These are phyloP conservation scores for Globisporangium canariense DNA, from an alignment of 352 stramenopile species.

Conservation along the genomic window DNA sequence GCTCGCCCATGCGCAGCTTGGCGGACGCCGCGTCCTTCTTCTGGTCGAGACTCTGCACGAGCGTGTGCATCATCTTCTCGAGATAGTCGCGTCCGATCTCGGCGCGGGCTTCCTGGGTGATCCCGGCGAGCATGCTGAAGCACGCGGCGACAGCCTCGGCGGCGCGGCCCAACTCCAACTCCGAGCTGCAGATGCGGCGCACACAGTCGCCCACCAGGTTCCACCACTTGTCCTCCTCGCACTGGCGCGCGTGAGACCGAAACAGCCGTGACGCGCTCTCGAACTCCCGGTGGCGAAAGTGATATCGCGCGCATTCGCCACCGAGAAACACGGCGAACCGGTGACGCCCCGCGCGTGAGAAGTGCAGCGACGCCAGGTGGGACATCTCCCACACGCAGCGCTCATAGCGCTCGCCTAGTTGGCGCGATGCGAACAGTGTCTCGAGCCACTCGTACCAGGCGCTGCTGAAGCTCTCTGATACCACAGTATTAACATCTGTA, in stretches of 20 bases:
- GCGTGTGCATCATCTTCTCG: constrained; percentile 39
- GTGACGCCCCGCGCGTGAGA: constrained; percentile 61
- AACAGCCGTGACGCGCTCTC: constrained; percentile 63
- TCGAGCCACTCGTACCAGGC: constrained; percentile 60
- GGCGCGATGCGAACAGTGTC: constrained; percentile 32
- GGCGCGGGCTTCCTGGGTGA: constrained; percentile 43
- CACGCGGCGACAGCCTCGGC: constrained; percentile 54
- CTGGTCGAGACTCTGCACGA: constrained; percentile 41
- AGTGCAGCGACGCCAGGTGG: constrained; percentile 73
- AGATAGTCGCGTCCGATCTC: constrained; percentile 47
- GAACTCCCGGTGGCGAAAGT: constrained; percentile 49
- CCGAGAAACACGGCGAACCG: constrained; percentile 79
- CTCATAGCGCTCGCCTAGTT: constrained; percentile 34
- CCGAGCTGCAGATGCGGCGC: constrained; percentile 48
- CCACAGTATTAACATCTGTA: constrained; percentile 1
- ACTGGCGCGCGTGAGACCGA: constrained; percentile 65
- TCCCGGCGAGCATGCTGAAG: constrained; percentile 52
- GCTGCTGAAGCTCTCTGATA: constrained; percentile 3
- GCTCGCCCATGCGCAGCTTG: constrained; percentile 48
- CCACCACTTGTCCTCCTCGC: constrained; percentile 79
- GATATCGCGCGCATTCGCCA: constrained; percentile 63
- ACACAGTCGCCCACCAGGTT: constrained; percentile 49
- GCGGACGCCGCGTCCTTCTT: constrained; percentile 9
- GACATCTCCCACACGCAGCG: constrained; percentile 69
- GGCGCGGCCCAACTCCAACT: constrained; percentile 50